Percentiles rank a stretch among this genome's conserved stretches.
phyloP scores from a whole-genome alignment of 345 rosid species.

The Pistacia vera region DNA sequence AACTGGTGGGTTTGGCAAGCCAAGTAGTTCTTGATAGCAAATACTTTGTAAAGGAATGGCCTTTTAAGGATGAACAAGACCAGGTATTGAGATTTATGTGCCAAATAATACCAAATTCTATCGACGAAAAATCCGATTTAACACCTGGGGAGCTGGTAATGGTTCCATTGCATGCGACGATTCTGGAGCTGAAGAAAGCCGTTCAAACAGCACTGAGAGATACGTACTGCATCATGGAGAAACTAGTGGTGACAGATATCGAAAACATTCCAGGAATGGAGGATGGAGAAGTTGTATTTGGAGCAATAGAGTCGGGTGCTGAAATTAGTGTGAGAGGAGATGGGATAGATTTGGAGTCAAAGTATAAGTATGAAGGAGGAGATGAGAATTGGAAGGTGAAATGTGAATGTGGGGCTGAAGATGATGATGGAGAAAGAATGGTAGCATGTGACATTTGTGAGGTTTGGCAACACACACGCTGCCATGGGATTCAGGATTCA shows the following conservation, averaged over 20 bases:
- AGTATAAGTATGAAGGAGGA: constrained; percentile 65
- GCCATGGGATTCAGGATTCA: constrained; percentile 70
- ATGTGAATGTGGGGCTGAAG: constrained; percentile 75
- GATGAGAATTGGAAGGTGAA: constrained; percentile 74
- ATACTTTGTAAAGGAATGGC: constrained; percentile 78
- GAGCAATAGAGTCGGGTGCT: constrained; percentile 53
- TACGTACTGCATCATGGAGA: constrained; percentile 62
- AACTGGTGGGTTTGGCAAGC: constrained; percentile 44
- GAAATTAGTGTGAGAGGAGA: constrained; percentile 52
- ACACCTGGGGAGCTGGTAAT: constrained; percentile 63
- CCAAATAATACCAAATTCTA: constrained; percentile 45
- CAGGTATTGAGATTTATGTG: constrained; percentile 52
- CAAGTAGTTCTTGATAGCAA: constrained; percentile 74
- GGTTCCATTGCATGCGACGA: constrained; percentile 64
- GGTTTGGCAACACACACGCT: constrained; percentile 91
- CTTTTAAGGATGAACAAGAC: constrained; percentile 51
- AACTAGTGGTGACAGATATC: constrained; percentile 55
- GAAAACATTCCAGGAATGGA: constrained; percentile 44
- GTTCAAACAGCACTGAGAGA: constrained; percentile 62
- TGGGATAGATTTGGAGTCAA: constrained; percentile 44
- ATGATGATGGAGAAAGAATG: constrained; percentile 97
- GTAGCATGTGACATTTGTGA: constrained; percentile 81
- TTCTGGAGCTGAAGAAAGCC: constrained; percentile 65
- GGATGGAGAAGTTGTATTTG: constrained; percentile 50
- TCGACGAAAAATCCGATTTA: constrained; percentile 33